Evolutionary conservation across 2,329 filamentous ascomycete species (phyloP).

Genomic region (Bipolaris bicolor): DNA sequence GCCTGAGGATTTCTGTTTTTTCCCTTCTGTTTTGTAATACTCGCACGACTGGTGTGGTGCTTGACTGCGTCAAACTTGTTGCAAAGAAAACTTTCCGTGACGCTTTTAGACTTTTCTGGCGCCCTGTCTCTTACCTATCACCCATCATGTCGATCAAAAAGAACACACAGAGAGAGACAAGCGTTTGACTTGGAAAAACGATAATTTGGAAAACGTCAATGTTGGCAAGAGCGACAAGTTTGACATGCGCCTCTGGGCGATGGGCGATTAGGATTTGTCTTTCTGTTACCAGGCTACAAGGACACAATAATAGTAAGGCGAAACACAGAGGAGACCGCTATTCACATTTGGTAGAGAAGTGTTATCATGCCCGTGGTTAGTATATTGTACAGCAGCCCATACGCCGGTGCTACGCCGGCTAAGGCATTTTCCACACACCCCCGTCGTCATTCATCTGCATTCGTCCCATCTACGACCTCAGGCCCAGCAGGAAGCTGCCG

Average conservation of each 20-base stretch:
- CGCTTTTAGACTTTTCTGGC: no score
- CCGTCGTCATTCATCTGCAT: conserved; percentile 4
- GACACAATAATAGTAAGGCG: neutral
- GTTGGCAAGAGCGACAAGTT: no score
- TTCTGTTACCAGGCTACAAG: neutral
- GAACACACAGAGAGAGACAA: no score
- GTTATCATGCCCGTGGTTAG: conserved; percentile 16
- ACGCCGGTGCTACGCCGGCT: conserved; percentile 20
- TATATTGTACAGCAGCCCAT: conserved; percentile 42
- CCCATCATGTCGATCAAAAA: no score
- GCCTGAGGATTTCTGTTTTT: no score
- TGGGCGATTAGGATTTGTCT: no score
- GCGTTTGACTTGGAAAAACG: no score
- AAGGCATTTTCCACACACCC: conserved; percentile 25
- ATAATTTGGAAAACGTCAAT: no score
- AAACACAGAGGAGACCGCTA: conserved; percentile 3
- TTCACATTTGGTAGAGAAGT: conserved; percentile 12
- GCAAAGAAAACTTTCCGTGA: no score
- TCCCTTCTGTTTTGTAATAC: no score
- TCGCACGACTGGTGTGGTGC: neutral
- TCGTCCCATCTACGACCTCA: conserved; percentile 56
- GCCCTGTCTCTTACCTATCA: no score
- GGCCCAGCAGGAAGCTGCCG: conserved; percentile 70
- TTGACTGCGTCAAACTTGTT: neutral
- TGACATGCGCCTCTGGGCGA: no score